phyloP scores from a whole-genome alignment of 805 yeast genomes.

The Dipodascus geniculatus region DNA sequence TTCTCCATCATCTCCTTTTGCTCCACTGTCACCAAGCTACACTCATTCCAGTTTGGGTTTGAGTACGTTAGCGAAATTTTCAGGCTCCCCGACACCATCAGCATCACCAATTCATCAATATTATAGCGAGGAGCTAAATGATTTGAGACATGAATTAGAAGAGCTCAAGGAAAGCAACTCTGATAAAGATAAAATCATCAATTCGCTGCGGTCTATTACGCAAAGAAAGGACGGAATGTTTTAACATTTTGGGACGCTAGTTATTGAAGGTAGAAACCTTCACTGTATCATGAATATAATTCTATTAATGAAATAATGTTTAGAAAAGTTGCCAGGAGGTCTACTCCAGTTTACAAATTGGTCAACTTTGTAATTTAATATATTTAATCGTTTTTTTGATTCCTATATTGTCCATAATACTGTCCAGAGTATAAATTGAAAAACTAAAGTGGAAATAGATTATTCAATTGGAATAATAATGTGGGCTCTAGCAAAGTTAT shows the following conservation, averaged over 20 bases:
- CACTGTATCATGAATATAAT: no score
- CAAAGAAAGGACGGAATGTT: background rate
- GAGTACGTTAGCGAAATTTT: background rate
- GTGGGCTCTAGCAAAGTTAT: no score
- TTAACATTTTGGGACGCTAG: background rate
- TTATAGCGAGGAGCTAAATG: constrained; percentile 31
- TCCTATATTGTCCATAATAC: no score
- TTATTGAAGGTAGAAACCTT: no score
- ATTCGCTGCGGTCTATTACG: constrained; percentile 51
- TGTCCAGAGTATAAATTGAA: no score
- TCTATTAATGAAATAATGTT: no score
- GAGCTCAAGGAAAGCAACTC: constrained; percentile 50
- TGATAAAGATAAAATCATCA: constrained; percentile 71
- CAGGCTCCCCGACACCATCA: constrained; percentile 6
- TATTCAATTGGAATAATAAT: no score
- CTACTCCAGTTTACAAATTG: no score
- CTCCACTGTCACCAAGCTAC: background rate
- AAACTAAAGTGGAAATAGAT: no score
- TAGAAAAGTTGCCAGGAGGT: background rate
- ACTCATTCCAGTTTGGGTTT: background rate
- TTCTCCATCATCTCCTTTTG: background rate
- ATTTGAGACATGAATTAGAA: constrained; percentile 55
- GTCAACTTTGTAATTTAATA: no score
- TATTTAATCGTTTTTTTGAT: no score
- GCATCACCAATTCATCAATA: constrained; percentile 3